Conservation (phyloP, 805 yeast species). For the Blastobotrys terrestris region DNA sequence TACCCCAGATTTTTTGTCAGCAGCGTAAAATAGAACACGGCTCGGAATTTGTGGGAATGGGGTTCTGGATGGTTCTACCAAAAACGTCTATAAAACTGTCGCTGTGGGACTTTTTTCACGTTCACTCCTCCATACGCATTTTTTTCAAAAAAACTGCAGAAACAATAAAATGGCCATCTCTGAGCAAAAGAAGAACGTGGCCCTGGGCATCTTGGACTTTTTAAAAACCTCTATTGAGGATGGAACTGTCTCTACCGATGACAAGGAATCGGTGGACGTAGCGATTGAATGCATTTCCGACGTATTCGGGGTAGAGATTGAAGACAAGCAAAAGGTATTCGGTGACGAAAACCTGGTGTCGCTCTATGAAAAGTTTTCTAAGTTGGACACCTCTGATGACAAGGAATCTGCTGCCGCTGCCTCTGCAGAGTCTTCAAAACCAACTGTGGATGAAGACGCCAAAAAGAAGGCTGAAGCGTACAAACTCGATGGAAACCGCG, state of each 20-base stretch:
- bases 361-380: constrained; percentile 43
- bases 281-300: constrained; percentile 91
- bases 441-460: constrained; percentile 34
- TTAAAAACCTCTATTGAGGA: constrained; percentile 52
- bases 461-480: constrained; percentile 76
- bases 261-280: constrained; percentile 82
- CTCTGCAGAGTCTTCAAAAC: constrained; percentile 12
- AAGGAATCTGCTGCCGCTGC: constrained; percentile 7
- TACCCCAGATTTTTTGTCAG: background rate
- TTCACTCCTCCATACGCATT: background rate
- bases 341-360: constrained; percentile 41
- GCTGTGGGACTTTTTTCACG: background rate
- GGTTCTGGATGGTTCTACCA: background rate
- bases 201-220: constrained; percentile 68
- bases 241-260: constrained; percentile 69
- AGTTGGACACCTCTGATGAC: constrained; percentile 16
- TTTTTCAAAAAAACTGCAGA: no score
- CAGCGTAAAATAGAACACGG: background rate
- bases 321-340: constrained; percentile 27
- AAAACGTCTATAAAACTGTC: background rate
- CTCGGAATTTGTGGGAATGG: background rate
- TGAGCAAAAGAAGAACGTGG: constrained; percentile 32
- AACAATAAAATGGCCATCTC: background rate
- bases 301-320: constrained; percentile 63
- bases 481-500: constrained; percentile 83